Percentiles rank a stretch among this genome's conserved stretches.
Evolutionary conservation across 2,329 filamentous ascomycete species (phyloP).

Genomic region (Diaporthe nobilis): DNA sequence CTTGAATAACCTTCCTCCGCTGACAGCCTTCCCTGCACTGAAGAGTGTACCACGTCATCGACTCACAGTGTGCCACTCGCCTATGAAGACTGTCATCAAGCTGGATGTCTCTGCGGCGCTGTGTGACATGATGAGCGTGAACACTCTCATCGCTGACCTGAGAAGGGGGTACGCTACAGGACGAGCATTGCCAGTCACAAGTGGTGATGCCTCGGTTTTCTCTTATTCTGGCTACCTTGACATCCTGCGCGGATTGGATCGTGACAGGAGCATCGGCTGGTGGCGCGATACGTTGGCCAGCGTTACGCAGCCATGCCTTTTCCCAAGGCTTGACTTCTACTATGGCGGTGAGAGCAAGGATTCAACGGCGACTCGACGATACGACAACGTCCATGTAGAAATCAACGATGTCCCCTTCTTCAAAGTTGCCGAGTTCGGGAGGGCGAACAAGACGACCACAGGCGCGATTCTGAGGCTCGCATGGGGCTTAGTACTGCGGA

Average conservation of each 20-base stretch:
- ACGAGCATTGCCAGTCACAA: constrained; percentile 49
- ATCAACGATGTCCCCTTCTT: constrained; percentile 55
- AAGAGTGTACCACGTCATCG: constrained; percentile 61
- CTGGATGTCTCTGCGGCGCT: constrained; percentile 66
- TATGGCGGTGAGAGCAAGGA: constrained; percentile 38
- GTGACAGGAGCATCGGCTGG: constrained; percentile 56
- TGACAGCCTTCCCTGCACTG: constrained; percentile 53
- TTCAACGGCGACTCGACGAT: constrained; percentile 44
- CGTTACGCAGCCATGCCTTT: constrained; percentile 58
- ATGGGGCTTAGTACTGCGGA: constrained; percentile 70
- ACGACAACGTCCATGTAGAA: constrained; percentile 55
- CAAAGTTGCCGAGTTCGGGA: constrained; percentile 61
- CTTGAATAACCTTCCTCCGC: constrained; percentile 58
- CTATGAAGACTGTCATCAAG: constrained; percentile 61
- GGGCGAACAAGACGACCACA: constrained; percentile 57
- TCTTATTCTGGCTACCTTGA: constrained; percentile 57
- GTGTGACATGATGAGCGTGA: constrained; percentile 63
- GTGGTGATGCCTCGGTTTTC: constrained; percentile 48
- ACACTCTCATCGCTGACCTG: constrained; percentile 63
- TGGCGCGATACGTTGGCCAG: constrained; percentile 60
- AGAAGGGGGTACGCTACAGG: constrained; percentile 60
- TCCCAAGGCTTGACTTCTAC: constrained; percentile 57
- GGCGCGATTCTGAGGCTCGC: constrained; percentile 69
- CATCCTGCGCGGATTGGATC: constrained; percentile 51
- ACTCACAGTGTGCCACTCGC: constrained; percentile 63